Conservation (phyloP, 306 rosid genomes). For the Cucurbita argyrosperma region DNA sequence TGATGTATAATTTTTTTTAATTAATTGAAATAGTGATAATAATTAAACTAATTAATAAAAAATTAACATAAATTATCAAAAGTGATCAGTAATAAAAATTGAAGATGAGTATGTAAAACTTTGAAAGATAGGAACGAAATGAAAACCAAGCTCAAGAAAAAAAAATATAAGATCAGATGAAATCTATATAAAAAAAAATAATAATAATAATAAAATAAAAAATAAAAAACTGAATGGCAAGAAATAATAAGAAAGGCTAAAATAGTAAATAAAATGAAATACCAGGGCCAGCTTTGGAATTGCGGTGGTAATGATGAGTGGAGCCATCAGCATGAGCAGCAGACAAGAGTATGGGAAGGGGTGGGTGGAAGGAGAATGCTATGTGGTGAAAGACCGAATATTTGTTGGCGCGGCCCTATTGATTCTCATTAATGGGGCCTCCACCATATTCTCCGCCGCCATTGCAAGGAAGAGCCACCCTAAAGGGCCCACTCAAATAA, state of each 20-base stretch:
- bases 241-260: background rate
- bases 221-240: no score
- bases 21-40: no score
- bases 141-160: no score
- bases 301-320: constrained; percentile 29
- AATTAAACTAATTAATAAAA: no score
- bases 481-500: background rate
- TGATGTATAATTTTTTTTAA: no score
- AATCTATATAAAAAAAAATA: no score
- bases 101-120: no score
- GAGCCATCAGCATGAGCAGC: constrained; percentile 66
- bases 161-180: no score
- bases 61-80: no score
- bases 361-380: constrained; percentile 81
- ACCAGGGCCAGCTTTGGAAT: constrained; percentile 64
- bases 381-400: constrained; percentile 45
- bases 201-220: no score
- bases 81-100: no score
- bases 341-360: constrained; percentile 54
- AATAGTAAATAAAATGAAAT: background rate
- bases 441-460: constrained; percentile 29
- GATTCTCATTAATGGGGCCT: constrained; percentile 27
- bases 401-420: constrained; percentile 44
- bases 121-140: no score
- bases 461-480: constrained; percentile 10